phyloP scores from a whole-genome alignment of 2,329 filamentous ascomycete species.

The Niveomyces coronatus region DNA sequence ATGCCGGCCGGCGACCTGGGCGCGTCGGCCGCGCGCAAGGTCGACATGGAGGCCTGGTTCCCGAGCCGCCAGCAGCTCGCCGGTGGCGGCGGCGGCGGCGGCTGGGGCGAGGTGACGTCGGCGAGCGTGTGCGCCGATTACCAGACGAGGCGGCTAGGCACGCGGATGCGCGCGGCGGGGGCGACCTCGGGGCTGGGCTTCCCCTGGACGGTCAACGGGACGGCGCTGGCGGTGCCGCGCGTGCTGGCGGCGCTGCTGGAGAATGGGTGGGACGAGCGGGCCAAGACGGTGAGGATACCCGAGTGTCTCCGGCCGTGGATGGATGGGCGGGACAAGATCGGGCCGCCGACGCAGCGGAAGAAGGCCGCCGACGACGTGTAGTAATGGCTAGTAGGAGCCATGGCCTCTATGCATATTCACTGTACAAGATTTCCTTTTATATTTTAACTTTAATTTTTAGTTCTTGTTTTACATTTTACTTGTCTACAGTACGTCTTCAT shows the following conservation, averaged over 20 bases:
- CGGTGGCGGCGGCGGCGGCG: constrained; percentile 29
- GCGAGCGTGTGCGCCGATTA: constrained; percentile 92
- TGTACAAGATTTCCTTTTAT: neutral
- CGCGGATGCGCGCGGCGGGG: constrained; percentile 49
- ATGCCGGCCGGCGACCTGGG: constrained; percentile 88
- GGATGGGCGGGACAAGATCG: constrained; percentile 62
- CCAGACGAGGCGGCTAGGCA: constrained; percentile 73
- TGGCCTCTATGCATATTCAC: neutral
- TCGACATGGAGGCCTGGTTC: constrained; percentile 92
- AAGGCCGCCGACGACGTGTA: neutral
- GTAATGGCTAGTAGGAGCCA: neutral
- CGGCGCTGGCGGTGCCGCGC: constrained; percentile 80
- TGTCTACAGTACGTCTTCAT: no score
- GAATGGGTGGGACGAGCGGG: constrained; percentile 72
- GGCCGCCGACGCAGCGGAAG: constrained; percentile 13
- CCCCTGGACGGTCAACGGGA: constrained; percentile 89
- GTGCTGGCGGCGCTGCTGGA: constrained; percentile 84
- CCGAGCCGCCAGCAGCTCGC: constrained; percentile 55
- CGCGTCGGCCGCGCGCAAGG: constrained; percentile 75
- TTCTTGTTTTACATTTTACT: no score
- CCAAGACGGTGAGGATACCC: constrained; percentile 60
- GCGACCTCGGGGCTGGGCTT: constrained; percentile 45
- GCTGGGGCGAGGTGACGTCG: constrained; percentile 90
- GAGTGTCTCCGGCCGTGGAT: constrained; percentile 76
- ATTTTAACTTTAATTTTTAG: neutral